phyloP scores from a whole-genome alignment of 768 basidiomycete species.

The Royoungia palumana region DNA sequence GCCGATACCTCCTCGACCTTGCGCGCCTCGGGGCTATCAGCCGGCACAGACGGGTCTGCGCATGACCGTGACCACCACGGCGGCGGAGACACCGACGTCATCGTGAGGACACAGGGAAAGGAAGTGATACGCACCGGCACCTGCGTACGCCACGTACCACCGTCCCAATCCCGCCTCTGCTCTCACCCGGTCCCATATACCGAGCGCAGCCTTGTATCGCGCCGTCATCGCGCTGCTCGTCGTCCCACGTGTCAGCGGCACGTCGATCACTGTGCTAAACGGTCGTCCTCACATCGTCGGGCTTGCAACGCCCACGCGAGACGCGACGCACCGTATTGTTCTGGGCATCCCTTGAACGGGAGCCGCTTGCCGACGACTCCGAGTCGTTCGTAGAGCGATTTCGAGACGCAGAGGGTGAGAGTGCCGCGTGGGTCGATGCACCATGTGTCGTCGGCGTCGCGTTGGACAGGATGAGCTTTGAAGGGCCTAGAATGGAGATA shows the following conservation, averaged over 20 bases:
- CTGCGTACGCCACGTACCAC: constrained; percentile 46
- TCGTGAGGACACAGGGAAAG: not conserved
- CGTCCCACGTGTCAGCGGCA: constrained; percentile 42
- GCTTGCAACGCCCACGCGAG: too few species aligned
- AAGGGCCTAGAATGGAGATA: constrained; percentile 29
- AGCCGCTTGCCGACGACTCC: constrained; percentile 56
- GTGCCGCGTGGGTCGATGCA: constrained; percentile 63
- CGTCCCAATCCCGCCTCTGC: constrained; percentile 27
- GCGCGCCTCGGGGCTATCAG: not conserved
- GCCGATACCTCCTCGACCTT: constrained; percentile 19
- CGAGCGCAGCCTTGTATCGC: constrained; percentile 40
- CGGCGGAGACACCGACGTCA: too few species aligned
- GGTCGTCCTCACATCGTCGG: too few species aligned
- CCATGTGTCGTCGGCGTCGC: constrained; percentile 56
- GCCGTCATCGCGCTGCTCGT: constrained; percentile 36
- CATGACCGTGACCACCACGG: too few species aligned
- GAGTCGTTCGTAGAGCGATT: constrained; percentile 56
- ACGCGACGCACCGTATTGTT: constrained; percentile 44
- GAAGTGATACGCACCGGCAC: constrained; percentile 25
- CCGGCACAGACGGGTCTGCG: too few species aligned
- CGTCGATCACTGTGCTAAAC: constrained; percentile 9
- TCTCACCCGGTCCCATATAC: constrained; percentile 49
- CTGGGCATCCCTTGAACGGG: constrained; percentile 48
- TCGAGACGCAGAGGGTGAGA: constrained; percentile 53
- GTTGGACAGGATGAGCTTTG: constrained; percentile 32